phyloP scores from a whole-genome alignment of 2,329 filamentous ascomycete species.

The Arthrobotrys pseudoclavata region DNA sequence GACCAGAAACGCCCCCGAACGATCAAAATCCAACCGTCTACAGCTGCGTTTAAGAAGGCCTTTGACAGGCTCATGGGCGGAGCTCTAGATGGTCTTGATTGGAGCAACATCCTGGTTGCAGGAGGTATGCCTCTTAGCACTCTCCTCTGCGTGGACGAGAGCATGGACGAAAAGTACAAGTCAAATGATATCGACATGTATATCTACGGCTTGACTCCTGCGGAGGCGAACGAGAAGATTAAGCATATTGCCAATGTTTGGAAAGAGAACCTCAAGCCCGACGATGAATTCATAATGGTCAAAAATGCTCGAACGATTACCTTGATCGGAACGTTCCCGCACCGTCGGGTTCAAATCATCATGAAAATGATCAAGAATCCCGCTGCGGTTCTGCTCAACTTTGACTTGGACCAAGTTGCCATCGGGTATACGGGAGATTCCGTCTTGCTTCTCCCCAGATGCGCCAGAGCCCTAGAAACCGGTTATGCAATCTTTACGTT shows the following conservation, averaged over 20 bases:
- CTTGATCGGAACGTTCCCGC: constrained; percentile 62
- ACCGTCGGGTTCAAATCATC: constrained; percentile 64
- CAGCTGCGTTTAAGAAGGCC: constrained; percentile 59
- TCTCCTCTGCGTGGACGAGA: constrained; percentile 62
- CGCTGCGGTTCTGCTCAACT: constrained; percentile 63
- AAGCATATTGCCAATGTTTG: constrained; percentile 63
- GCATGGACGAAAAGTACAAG: constrained; percentile 51
- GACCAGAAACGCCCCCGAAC: constrained; percentile 61
- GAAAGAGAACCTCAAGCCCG: constrained; percentile 61
- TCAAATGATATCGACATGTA: constrained; percentile 64
- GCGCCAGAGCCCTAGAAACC: constrained; percentile 64
- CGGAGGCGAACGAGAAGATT: constrained; percentile 63
- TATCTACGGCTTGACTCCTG: constrained; percentile 63
- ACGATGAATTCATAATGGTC: constrained; percentile 60
- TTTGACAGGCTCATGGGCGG: constrained; percentile 63
- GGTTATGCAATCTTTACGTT: constrained; percentile 63
- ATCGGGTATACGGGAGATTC: constrained; percentile 64
- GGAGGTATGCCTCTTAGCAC: constrained; percentile 63
- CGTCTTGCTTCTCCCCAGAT: constrained; percentile 64
- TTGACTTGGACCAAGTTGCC: constrained; percentile 64
- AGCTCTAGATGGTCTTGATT: constrained; percentile 63
- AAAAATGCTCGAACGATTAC: constrained; percentile 64
- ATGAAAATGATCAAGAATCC: constrained; percentile 62
- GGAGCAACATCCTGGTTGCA: constrained; percentile 64
- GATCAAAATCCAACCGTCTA: constrained; percentile 61